Base-by-base conservation (phyloP, 345 rosid species). In the Hibiscus syriacus region DNA sequence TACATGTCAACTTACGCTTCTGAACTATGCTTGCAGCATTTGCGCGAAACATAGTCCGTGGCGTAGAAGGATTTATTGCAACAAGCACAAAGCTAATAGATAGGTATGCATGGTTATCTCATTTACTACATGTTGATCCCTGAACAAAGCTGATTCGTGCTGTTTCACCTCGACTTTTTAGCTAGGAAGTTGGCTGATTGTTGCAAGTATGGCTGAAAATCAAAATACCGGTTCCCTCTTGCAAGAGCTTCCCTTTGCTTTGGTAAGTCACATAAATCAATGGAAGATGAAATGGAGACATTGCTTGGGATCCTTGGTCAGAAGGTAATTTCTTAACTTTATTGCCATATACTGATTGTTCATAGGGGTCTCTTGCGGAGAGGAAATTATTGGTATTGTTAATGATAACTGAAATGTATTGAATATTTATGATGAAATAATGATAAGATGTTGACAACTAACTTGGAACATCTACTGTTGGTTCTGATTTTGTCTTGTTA, bases 181-280 rank as follows among this genome's bases (percentile, higher is more conserved):
- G 99, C 81, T 59, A 75, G 86, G 67, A 94, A 81, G 81, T 85
- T 94, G 79, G 87, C 96, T 55, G 92, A 84, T 71, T 94, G 88
- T 67, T 72, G 89, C 79, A 86, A 90, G 62, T 87, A 84, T 74
- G 97, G 72, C 63, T 66, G 90, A 89, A 74, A 80, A 80, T 79
- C 84, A 79, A 53, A 73, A 72, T 63, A 73, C 73, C 2, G 68
- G 73, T 58, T 73, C 81, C 75, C 81, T 56, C 82, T 87, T 70
- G 75, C 92, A 3, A 90, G 85, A 81, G 80, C 88, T 63, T 79
- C 87, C 55, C 76, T 85, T 73, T 78, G 73, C 36, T 89, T 93
- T 70, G 96, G 92, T 19, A 71, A 76, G 38, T 84, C 95, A 0
- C 92, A 81, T 77, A 86, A 80, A 72, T 80, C 83, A 3, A 81